A percentile compares a stretch with the other conserved stretches of the same genome.
Evolutionary conservation across 306 rosid genomes (phyloP).

Genomic region (Acacia crassicarpa): DNA sequence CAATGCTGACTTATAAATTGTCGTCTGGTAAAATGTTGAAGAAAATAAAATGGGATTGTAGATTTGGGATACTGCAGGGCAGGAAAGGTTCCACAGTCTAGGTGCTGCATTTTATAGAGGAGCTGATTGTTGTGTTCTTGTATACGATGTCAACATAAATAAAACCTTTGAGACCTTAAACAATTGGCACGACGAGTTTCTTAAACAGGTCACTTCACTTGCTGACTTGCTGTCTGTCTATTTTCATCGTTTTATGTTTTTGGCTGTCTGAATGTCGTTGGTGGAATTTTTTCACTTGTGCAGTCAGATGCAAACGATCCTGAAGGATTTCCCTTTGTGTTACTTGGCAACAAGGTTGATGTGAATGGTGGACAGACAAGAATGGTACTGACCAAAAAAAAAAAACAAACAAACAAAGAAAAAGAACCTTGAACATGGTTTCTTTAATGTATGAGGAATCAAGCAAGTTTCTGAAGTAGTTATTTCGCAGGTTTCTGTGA

Average conservation of each 20-base stretch:
- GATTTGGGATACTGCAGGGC: slow-evolving; percentile 84
- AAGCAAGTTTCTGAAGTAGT: not conserved
- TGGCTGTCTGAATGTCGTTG: not conserved
- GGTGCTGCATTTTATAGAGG: slow-evolving; percentile 68
- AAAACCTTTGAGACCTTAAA: slow-evolving; percentile 54
- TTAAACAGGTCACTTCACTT: not conserved
- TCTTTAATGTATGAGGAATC: not conserved
- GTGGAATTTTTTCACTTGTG: not conserved
- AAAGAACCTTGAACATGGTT: not conserved
- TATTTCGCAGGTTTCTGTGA: not conserved
- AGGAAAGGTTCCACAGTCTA: slow-evolving; percentile 66
- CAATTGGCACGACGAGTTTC: slow-evolving; percentile 67
- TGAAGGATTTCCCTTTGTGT: slow-evolving; percentile 1
- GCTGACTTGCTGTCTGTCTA: not conserved
- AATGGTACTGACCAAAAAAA: not conserved
- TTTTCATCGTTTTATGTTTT: not conserved
- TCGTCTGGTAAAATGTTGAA: not conserved
- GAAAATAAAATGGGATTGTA: not conserved
- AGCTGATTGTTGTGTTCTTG: slow-evolving; percentile 69
- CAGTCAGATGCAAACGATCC: slow-evolving; percentile 2
- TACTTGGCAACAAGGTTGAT: slow-evolving; percentile 16
- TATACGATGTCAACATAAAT: slow-evolving; percentile 51
- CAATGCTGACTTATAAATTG: not conserved
- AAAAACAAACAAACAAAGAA: not conserved
- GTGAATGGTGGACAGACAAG: not conserved